Base-by-base conservation (phyloP, 257 asterid species). In the Capsicum baccatum region DNA sequence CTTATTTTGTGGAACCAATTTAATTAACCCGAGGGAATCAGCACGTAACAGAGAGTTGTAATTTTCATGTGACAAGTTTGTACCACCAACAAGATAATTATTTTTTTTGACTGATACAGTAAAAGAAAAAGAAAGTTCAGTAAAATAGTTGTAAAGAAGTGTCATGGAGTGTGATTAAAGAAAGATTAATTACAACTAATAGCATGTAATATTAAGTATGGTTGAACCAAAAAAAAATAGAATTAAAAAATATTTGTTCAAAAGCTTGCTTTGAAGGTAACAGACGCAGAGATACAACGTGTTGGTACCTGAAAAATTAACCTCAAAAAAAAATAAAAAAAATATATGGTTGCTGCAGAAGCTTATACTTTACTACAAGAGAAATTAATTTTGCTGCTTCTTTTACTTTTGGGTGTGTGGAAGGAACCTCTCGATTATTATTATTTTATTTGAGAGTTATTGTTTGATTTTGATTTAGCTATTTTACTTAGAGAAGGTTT, bases 261-360 rank as follows among this genome's bases (percentile, higher is more conserved):
- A 67, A 71, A 82, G n/a, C 85, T 79, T 87, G 78, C 82, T 79
- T 80, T 79, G 83, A 79, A 85, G 88, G 88, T 83, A 87, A 79
- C 52, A 76, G 73, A 64, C 50, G 15, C 78, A 79, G 39, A 85
- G 81, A 85, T 66, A 39, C 13, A 87, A 85, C 84, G 83, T 87
- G 90, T 55, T 70, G 78, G 82, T 54, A 79, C 87, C 88, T 73
- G 79, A 57, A 47, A 79, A 33, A 80, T 70, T 80, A 85, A 87
- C 87, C 62, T 71, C 48, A 63, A 87, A 70, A 37, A 79, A 59
- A 79, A 33, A 54, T 59, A 47, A 0, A 39, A 39, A 39, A 39
- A 47, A 3, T 3, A 39, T 3, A 39, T 4, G 44, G 86, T 57
- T 83, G 86, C 37, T 83, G 54, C 48, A 21, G 55, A 59, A 83